Evolutionary conservation across 2,329 filamentous ascomycete species (phyloP).

Genomic region (Arthrobotrys conoides): DNA sequence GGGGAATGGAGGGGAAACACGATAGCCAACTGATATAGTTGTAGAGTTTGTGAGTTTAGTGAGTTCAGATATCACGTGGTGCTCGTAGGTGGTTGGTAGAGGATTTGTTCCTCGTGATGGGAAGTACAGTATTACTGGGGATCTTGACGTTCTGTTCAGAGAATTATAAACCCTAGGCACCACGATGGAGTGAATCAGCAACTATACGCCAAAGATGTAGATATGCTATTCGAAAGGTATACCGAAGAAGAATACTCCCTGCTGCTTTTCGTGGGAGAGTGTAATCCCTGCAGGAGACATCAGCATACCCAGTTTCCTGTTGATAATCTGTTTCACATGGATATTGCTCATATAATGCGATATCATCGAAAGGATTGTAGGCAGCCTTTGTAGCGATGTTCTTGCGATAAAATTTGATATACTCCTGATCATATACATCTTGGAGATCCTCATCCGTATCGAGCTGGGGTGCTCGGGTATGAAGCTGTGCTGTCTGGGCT

Average conservation of each 20-base stretch:
- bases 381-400: slow-evolving; percentile 18
- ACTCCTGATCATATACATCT: slow-evolving; percentile 6
- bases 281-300: slow-evolving; percentile 32
- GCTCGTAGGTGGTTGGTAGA: slow-evolving; percentile 24
- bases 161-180: slow-evolving; percentile 35
- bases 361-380: slow-evolving; percentile 5
- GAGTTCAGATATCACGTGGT: slow-evolving; percentile 35
- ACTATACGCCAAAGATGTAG: not conserved
- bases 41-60: slow-evolving; percentile 35
- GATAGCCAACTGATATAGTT: slow-evolving; percentile 50
- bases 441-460: not conserved
- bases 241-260: slow-evolving; percentile 47
- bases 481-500: not conserved
- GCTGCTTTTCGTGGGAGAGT: slow-evolving; percentile 32
- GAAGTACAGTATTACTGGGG: slow-evolving; percentile 51
- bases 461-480: not conserved
- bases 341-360: not conserved
- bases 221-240: not conserved
- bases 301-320: not conserved
- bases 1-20: slow-evolving; percentile 48
- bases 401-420: slow-evolving; percentile 22
- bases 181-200: not conserved
- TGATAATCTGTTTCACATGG: slow-evolving; percentile 32
- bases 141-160: not conserved
- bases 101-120: slow-evolving; percentile 47